Conservation (phyloP, 192 early-diverging fungal genomes). For the Entophlyctis helioformis region DNA sequence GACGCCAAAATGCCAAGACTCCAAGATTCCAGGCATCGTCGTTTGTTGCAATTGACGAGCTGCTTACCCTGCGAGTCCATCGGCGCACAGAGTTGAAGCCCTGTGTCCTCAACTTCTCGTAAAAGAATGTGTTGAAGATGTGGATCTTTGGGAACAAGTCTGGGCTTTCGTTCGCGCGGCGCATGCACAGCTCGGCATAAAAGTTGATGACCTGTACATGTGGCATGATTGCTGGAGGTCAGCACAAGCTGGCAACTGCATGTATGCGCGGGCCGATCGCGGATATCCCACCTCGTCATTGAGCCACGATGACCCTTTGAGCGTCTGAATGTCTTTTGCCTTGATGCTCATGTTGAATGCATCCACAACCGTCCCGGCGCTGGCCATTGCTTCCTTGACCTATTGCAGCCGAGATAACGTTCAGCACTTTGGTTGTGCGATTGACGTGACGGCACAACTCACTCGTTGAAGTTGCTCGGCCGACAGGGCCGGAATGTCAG, state of each 20-base stretch:
- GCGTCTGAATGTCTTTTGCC: constrained; percentile 55
- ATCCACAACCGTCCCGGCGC: constrained; percentile 29
- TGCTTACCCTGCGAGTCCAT: constrained; percentile 61
- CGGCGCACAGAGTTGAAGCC: constrained; percentile 64
- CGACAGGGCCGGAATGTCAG: no score
- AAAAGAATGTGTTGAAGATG: constrained; percentile 91
- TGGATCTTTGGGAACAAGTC: constrained; percentile 51
- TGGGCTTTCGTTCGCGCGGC: constrained; percentile 38
- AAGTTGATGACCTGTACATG: constrained; percentile 67
- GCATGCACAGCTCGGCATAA: constrained; percentile 69
- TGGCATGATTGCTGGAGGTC: not conserved
- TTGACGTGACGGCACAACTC: no score
- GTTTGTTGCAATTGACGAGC: not conserved
- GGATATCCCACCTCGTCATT: constrained; percentile 71
- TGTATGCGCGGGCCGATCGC: not conserved
- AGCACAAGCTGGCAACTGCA: not conserved
- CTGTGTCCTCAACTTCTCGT: constrained; percentile 46
- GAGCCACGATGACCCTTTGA: constrained; percentile 67
- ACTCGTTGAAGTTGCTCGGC: no score
- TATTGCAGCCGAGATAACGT: no score
- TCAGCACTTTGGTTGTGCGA: no score
- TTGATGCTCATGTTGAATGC: constrained; percentile 49
- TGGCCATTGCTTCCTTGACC: no score
- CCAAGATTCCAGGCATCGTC: no score
- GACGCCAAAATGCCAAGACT: not conserved